Conservation (phyloP, 148 eudicot species). For the Rhododendron ferrugineum region DNA sequence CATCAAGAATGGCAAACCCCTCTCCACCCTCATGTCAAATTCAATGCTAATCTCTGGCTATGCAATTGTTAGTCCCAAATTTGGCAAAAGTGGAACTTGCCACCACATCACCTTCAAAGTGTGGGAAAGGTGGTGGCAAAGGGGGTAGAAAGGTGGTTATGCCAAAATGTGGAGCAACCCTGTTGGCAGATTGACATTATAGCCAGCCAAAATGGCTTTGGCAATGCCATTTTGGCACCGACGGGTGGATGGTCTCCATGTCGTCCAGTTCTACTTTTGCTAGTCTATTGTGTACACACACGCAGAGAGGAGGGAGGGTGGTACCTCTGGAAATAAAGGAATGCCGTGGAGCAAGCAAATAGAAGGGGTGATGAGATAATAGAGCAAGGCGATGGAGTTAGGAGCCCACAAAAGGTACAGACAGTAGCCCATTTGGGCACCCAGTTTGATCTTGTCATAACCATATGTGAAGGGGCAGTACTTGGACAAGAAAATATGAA, state of each 20-base stretch:
- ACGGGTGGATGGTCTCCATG: neutral
- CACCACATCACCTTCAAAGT: too few species aligned
- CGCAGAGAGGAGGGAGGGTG: neutral
- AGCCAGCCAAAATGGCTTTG: neutral
- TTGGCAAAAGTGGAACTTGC: too few species aligned
- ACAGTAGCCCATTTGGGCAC: slow-evolving; percentile 44
- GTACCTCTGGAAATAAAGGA: slow-evolving; percentile 39
- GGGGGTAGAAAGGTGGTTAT: too few species aligned
- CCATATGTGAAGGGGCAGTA: slow-evolving; percentile 40
- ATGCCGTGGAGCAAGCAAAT: slow-evolving; percentile 26
- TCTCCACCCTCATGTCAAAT: too few species aligned
- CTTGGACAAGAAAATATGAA: slow-evolving; percentile 39
- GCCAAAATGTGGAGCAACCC: too few species aligned
- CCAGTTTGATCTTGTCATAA: slow-evolving; percentile 29
- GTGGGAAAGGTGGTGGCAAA: too few species aligned
- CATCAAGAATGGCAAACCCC: too few species aligned
- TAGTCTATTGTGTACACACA: neutral
- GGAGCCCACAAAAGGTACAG: slow-evolving; percentile 38
- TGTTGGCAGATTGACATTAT: too few species aligned
- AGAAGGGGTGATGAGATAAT: slow-evolving; percentile 27
- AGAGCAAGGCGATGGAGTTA: slow-evolving; percentile 26
- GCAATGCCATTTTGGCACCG: neutral
- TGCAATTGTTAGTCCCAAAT: too few species aligned
- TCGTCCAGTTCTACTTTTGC: neutral
- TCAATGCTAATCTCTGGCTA: too few species aligned